phyloP scores from a whole-genome alignment of 257 asterid genomes.

The Solanum neorickii region DNA sequence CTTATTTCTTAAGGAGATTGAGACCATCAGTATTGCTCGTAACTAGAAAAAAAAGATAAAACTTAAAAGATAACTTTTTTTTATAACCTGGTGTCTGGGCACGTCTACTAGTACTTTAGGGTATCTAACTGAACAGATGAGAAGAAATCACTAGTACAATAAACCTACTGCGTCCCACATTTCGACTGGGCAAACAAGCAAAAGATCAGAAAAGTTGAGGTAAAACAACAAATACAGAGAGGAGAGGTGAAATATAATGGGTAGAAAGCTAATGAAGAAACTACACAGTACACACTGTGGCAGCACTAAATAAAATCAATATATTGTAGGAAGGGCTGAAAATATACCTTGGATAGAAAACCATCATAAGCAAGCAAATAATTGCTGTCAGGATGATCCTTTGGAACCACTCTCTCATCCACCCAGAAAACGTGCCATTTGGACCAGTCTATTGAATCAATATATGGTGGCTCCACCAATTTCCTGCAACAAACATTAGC shows the following conservation, averaged over 20 bases:
- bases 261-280: not conserved
- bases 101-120: not conserved
- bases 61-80: not conserved
- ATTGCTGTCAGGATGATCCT: constrained; percentile 55
- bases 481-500: constrained; percentile 27
- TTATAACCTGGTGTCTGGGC: not conserved
- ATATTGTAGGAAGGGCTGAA: not conserved
- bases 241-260: not conserved
- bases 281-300: not conserved
- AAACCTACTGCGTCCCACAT: not conserved
- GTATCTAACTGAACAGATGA: not conserved
- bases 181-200: no score
- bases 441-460: constrained; percentile 64
- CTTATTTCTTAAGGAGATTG: not conserved
- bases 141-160: not conserved
- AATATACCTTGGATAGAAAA: constrained; percentile 65
- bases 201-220: not conserved
- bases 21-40: not conserved
- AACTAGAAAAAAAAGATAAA: not conserved
- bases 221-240: not conserved
- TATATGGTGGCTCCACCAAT: constrained; percentile 49
- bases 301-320: not conserved
- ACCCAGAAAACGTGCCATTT: constrained; percentile 84
- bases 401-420: constrained; percentile 86
- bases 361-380: constrained; percentile 54